Percentiles rank a stretch among this genome's conserved stretches.
Conservation (phyloP, 495 filamentous ascomycete genomes). For the Achaetomiella virescens region DNA sequence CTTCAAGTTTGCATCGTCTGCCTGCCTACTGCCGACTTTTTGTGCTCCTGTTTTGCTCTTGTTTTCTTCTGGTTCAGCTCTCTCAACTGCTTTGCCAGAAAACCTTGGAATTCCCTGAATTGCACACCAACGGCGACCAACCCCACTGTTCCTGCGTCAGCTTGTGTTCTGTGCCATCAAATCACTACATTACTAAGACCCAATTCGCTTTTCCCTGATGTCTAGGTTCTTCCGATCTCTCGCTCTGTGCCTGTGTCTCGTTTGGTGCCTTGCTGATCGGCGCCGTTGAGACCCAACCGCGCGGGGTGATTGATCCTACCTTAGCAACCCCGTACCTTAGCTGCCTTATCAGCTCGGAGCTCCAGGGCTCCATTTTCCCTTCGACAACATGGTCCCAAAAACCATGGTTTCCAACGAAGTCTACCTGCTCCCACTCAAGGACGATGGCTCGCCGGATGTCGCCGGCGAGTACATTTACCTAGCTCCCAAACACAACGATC, state of each 20-base stretch:
- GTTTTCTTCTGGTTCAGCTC: not conserved
- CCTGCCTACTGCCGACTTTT: not conserved
- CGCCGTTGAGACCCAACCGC: constrained; percentile 11
- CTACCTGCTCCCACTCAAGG: constrained; percentile 82
- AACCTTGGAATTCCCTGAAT: constrained; percentile 5
- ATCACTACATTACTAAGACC: not conserved
- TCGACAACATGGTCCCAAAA: constrained; percentile 41
- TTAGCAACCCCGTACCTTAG: not conserved
- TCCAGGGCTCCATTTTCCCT: constrained; percentile 10
- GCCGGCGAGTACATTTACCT: constrained; percentile 87
- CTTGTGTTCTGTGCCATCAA: not conserved
- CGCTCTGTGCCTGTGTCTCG: constrained; percentile 22
- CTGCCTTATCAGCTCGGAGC: constrained; percentile 3
- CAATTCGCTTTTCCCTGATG: constrained; percentile 4
- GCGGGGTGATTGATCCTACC: constrained; percentile 11
- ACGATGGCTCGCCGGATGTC: constrained; percentile 87
- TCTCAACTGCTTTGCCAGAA: not conserved
- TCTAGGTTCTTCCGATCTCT: constrained; percentile 18
- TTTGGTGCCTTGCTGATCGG: constrained; percentile 22
- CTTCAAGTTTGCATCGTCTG: not conserved
- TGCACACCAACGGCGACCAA: too few relatives aligned
- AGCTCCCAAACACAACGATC: constrained; percentile 61
- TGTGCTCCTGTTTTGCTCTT: not conserved
- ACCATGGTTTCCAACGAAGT: constrained; percentile 58
- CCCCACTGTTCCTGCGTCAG: not conserved